These are phyloP conservation scores for Trametes punicea DNA, from an alignment of 768 basidiomycete species.

Conservation along the genomic window DNA sequence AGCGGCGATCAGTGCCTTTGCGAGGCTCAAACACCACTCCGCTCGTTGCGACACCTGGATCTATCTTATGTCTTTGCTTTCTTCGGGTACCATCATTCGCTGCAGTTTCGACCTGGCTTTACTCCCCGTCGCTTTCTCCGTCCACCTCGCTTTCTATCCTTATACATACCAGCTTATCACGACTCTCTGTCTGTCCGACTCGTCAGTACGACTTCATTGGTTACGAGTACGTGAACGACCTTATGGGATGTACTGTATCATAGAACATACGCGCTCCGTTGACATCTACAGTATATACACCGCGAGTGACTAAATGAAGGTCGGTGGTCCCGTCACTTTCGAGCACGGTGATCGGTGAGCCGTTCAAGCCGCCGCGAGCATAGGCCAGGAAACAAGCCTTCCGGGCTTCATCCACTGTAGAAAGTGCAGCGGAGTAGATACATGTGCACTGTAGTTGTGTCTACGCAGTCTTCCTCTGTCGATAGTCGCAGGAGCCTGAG, in stretches of 20 bases:
- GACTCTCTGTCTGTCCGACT: neutral
- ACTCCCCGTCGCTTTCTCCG: neutral
- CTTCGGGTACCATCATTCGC: too few species aligned
- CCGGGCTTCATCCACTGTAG: too few species aligned
- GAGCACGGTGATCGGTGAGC: too few species aligned
- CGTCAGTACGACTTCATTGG: neutral
- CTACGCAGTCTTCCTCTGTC: too few species aligned
- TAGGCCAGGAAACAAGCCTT: too few species aligned
- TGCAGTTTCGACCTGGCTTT: neutral
- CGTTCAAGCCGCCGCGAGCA: too few species aligned
- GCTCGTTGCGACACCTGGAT: neutral
- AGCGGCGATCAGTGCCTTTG: neutral
- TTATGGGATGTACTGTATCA: slow-evolving; percentile 9
- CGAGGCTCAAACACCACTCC: neutral
- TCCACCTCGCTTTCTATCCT: neutral
- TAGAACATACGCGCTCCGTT: neutral
- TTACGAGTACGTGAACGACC: neutral
- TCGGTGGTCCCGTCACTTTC: too few species aligned
- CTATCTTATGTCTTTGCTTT: too few species aligned
- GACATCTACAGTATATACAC: neutral
- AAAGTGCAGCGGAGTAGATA: too few species aligned
- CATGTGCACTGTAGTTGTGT: too few species aligned
- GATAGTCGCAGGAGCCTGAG: too few species aligned
- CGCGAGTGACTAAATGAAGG: neutral
- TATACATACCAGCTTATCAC: neutral